Percentiles rank a stretch among this genome's conserved stretches.
Conservation (phyloP, 371 early-diverging fungal genomes). For the Paraphysoderma sedebokerense region DNA sequence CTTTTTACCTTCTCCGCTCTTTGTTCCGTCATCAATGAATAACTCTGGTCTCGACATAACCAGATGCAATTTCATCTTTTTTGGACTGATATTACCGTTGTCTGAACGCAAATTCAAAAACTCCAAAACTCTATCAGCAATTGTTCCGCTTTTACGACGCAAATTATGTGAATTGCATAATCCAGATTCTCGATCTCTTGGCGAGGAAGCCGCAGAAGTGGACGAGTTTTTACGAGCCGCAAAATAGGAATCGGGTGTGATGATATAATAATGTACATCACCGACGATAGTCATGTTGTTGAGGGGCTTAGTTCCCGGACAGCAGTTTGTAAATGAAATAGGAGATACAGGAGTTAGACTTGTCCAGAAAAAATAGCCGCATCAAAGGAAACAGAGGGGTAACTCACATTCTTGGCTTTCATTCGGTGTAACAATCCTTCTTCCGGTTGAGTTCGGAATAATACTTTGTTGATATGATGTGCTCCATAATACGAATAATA, state of each 20-base stretch:
- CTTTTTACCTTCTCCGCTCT: not conserved
- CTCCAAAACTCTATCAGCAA: constrained; percentile 5
- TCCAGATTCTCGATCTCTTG: not conserved
- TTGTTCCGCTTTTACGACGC: not conserved
- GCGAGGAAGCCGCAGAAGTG: not conserved
- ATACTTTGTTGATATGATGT: constrained; percentile 60
- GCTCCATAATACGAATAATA: constrained; percentile 54
- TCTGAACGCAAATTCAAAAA: not conserved
- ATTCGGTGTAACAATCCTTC: constrained; percentile 55
- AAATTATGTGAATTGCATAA: not conserved
- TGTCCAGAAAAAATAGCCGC: not conserved
- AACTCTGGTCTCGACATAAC: constrained; percentile 13
- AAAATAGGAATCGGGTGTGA: constrained; percentile 1
- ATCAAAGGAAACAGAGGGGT: not conserved
- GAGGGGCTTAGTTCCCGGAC: constrained; percentile 26
- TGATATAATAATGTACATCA: constrained; percentile 47
- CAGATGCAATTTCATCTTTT: constrained; percentile 10
- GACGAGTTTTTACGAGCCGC: not conserved
- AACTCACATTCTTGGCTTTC: constrained; percentile 58
- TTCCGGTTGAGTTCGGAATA: constrained; percentile 54
- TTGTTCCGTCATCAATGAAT: constrained; percentile 1
- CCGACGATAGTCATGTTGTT: constrained; percentile 61
- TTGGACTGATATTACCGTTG: not conserved
- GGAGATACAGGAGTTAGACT: not conserved
- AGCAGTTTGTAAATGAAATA: not conserved